Base-by-base conservation (phyloP, 2,329 filamentous ascomycete genomes). In the Aspergillus eucalypticola region DNA sequence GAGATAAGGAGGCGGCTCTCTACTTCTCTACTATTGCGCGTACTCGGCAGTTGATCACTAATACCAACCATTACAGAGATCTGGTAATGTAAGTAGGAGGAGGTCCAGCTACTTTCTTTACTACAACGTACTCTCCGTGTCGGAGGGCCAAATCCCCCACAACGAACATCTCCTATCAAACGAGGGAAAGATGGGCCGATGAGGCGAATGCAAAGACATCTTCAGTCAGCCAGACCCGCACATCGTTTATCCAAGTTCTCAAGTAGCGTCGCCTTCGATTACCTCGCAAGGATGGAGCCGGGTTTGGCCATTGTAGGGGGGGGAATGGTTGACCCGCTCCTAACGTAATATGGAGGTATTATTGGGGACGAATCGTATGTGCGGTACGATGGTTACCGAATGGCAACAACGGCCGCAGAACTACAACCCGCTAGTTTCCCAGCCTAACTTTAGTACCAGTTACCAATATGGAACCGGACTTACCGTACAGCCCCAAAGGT, bases 401-500 rank as follows among this genome's bases (percentile, higher is more conserved):
- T 50, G 23, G 46, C 54, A 29, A 25, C 13, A 52, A 58, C 38
- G 25, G 42, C 17, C 53, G 50, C 50, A 58, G 29, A 39, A 54
- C 55, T 25, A 48, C 35, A 59, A 35, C 13, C 32, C 27, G 54
- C 42, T 55, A 59, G 44, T 50, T 35, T 55, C 35, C 52, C 52
- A 56, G 35, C 29, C 21, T 46, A 56, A 51, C 19, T 21, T 51
- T 17, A 44, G 54, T 60, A 56, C 54, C 52, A 58, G 59, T 53
- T 48, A 58, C 50, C 17, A 25, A 56, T 38, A 50, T 39, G 41
- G 25, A 51, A 54, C 58, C 51, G 32, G 44, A 39, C 25, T 59
- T 58, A 59, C 56, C 44, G 49, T 60, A 60, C 57, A 62, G 56
- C 56, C 56, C 54, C 61, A 46, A 58, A 48, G 17, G 57, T 64